phyloP scores from a whole-genome alignment of 2,329 filamentous ascomycete genomes.

The Rugonectria rugulosa region DNA sequence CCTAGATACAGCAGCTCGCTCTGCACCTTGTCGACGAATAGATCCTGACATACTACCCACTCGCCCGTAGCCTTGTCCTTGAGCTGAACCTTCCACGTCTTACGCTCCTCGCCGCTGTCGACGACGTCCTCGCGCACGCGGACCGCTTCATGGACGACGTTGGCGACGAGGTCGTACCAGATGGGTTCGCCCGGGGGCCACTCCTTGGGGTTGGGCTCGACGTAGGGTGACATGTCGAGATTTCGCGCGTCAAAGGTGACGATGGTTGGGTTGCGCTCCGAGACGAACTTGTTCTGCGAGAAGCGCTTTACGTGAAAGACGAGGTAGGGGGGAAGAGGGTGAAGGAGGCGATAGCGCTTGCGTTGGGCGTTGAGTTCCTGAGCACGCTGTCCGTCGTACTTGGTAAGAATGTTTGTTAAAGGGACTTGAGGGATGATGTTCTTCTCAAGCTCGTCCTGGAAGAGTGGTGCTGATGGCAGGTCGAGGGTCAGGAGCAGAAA shows the following conservation, averaged over 20 bases:
- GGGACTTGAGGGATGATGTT: slow-evolving; percentile 97
- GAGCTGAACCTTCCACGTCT: slow-evolving; percentile 94
- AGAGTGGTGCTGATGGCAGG: slow-evolving; percentile 88
- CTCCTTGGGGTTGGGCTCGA: slow-evolving; percentile 81
- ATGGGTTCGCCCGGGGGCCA: slow-evolving; percentile 82
- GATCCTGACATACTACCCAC: slow-evolving; percentile 93
- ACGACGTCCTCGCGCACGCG: slow-evolving; percentile 83
- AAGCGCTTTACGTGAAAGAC: slow-evolving; percentile 98
- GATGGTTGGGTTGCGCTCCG: slow-evolving; percentile 96
- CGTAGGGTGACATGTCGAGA: slow-evolving; percentile 88
- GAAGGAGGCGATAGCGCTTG: slow-evolving; percentile 86
- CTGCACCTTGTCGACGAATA: slow-evolving; percentile 90
- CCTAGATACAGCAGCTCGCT: slow-evolving; percentile 90
- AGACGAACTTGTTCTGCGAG: slow-evolving; percentile 94
- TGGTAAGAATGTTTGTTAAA: slow-evolving; percentile 81
- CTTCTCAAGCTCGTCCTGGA: slow-evolving; percentile 92
- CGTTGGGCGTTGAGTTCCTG: slow-evolving; percentile 91
- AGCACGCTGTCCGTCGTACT: slow-evolving; percentile 88
- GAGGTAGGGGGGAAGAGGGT: slow-evolving; percentile 90
- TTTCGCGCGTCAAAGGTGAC: slow-evolving; percentile 89
- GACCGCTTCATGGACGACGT: slow-evolving; percentile 88
- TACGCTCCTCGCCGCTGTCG: slow-evolving; percentile 84
- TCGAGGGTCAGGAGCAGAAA: slow-evolving; percentile 95
- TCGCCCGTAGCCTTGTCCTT: slow-evolving; percentile 81
- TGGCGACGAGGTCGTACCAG: slow-evolving; percentile 94